Evolutionary conservation across 176 grass and related monocot genomes (phyloP).

Genomic region (Aegilops umbellulata): DNA sequence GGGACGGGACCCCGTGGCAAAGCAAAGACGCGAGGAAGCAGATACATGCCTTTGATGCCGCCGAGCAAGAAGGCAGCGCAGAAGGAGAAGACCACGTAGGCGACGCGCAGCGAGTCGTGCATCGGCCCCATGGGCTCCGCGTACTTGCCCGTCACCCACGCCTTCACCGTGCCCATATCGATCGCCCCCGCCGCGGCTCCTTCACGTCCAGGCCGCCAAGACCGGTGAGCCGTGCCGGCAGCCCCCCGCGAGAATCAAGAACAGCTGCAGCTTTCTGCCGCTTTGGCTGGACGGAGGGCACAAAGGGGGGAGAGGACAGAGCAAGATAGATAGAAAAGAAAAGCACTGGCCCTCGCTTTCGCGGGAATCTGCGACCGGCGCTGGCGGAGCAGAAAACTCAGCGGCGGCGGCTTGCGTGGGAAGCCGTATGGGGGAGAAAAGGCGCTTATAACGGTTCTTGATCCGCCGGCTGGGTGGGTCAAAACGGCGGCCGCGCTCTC

Average conservation of each 20-base stretch:
- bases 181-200: not conserved
- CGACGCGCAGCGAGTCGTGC: conserved; percentile 46
- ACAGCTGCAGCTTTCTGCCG: not conserved
- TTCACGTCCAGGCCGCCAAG: conserved; percentile 33
- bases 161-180: conserved; percentile 55
- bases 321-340: not conserved
- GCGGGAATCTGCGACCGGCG: conserved; percentile 34
- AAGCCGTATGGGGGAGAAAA: conserved; percentile 13
- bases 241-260: conserved; percentile 8
- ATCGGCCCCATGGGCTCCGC: conserved; percentile 49
- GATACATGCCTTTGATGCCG: conserved; percentile 63
- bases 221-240: not conserved
- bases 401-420: conserved; percentile 19
- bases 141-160: conserved; percentile 50
- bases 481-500: conserved; percentile 20
- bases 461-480: conserved; percentile 17
- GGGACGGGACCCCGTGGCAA: not conserved
- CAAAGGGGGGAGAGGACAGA: not conserved
- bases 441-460: conserved; percentile 11
- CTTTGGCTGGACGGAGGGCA: conserved; percentile 23
- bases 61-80: conserved; percentile 90
- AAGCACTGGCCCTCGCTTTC: conserved; percentile 8
- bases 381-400: not conserved
- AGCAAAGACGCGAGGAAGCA: not conserved
- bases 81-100: conserved; percentile 82